These are phyloP conservation scores for Tricholoma furcatifolium DNA, from an alignment of 768 basidiomycete genomes.

Conservation along the genomic window DNA sequence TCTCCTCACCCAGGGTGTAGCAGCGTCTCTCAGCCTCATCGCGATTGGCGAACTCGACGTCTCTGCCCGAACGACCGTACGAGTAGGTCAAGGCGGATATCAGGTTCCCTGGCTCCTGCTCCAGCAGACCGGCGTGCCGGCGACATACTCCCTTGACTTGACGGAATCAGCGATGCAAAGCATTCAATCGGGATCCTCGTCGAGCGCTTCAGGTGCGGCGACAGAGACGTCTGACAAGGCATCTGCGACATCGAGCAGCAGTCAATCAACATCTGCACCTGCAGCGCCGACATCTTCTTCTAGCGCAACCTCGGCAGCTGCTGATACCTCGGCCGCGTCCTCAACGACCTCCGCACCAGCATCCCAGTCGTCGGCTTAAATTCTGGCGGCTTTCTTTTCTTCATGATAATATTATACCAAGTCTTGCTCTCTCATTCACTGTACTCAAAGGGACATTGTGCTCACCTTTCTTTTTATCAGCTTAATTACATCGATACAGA, in stretches of 20 bases:
- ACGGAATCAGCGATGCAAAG: background rate
- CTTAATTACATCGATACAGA: no score
- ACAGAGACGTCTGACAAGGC: slow-evolving; percentile 19
- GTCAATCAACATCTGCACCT: background rate
- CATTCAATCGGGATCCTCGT: background rate
- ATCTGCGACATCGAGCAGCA: background rate
- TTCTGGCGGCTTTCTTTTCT: background rate
- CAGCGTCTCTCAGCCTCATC: slow-evolving; percentile 55
- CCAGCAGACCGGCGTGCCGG: slow-evolving; percentile 50
- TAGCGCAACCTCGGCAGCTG: background rate
- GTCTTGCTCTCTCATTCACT: no score
- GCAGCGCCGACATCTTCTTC: background rate
- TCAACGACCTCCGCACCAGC: background rate
- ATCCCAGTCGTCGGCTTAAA: background rate
- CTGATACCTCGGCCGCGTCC: background rate
- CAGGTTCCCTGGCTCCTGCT: slow-evolving; percentile 66
- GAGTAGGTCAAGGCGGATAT: slow-evolving; percentile 55
- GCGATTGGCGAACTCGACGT: slow-evolving; percentile 55
- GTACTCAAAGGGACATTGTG: no score
- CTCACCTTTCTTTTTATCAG: background rate
- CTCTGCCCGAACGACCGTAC: slow-evolving; percentile 43
- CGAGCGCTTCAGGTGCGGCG: background rate
- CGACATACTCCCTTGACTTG: slow-evolving; percentile 41
- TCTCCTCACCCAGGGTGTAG: slow-evolving; percentile 55
- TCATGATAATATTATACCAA: background rate